These are phyloP conservation scores for Phaseolus coccineus DNA, from an alignment of 331 rosid genomes.

Conservation along the genomic window DNA sequence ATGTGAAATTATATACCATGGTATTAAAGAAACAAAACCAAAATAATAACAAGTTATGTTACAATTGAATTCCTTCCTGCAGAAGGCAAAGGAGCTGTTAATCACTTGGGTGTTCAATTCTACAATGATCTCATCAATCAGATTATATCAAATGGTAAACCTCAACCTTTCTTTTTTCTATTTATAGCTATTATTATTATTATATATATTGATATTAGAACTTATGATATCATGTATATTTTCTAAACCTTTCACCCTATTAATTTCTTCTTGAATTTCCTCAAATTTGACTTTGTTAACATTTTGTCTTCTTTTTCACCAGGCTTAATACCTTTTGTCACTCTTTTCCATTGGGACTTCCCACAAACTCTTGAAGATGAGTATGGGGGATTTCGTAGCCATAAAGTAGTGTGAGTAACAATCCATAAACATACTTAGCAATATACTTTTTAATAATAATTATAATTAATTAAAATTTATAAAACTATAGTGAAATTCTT, in stretches of 20 bases:
- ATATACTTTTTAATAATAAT: no score
- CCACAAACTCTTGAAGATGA: slow-evolving; percentile 70
- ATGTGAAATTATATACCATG: background rate
- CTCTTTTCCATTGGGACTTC: slow-evolving; percentile 62
- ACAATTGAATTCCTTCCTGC: background rate
- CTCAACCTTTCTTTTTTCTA: no score
- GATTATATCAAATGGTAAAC: slow-evolving; percentile 53
- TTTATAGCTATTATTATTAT: no score
- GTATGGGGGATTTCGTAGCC: slow-evolving; percentile 57
- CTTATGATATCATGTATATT: no score
- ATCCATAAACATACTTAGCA: no score
- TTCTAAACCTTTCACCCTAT: no score
- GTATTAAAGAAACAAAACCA: no score
- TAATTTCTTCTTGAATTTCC: no score
- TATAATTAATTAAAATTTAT: no score
- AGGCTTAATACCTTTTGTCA: slow-evolving; percentile 66
- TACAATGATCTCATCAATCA: background rate
- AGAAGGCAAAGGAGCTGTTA: background rate
- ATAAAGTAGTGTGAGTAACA: slow-evolving; percentile 51
- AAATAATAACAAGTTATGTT: background rate
- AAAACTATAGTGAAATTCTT: no score
- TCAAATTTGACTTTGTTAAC: no score
- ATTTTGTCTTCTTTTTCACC: background rate
- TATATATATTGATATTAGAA: no score
- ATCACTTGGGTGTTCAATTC: background rate